Evolutionary conservation across 768 basidiomycete genomes (phyloP), one percentile per base, ranked within the genome.

Genomic region (Postia placenta): DNA sequence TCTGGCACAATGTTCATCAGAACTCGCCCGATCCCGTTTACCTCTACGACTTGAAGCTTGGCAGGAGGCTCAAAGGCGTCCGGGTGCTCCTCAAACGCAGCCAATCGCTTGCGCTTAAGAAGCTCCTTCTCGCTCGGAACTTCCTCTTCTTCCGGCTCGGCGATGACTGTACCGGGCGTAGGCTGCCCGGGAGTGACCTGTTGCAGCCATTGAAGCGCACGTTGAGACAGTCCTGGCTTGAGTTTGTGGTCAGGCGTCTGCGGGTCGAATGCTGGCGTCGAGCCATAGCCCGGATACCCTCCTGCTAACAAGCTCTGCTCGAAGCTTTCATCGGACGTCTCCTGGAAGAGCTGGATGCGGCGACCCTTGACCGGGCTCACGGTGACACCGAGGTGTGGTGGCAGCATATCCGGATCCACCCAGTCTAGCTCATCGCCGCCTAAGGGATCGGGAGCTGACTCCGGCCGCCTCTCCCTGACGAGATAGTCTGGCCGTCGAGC

Each of bases 271-370:
- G 56, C 58, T 1, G 64, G 58, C 1, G 55, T 56, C 33, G 56
- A 56, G 2, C 66, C 87, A 64, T 88, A 89, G 53, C 76, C 75
- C 1, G 81, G 85, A 64, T 89, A 89, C 6, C 87, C 87, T 25
- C 86, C 85, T 17, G 85, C 86, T 78, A 88, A 86, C 36, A 89
- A 63, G 56, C 85, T 85, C 66, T 90, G 87, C 58, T 90, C 87
- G 56, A 90, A 89, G 58, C 86, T 89, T 65, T 87, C 85, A 40
- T 87, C 85, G 3, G 83, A 85, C 0, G 86, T 88, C 66, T 87
- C 85, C 62, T 87, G 86, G 63, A 89, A 90, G 35, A 91, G 64
- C 55, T 80, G 82, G 28, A 89, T 68, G 44, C 86, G 72, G 49
- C 87, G 72, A 1, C 88, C 88, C 66, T 84, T 88, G 47, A 72